Evolutionary conservation across 2,329 filamentous ascomycete genomes (phyloP).

Genomic region (Nemania sp.): DNA sequence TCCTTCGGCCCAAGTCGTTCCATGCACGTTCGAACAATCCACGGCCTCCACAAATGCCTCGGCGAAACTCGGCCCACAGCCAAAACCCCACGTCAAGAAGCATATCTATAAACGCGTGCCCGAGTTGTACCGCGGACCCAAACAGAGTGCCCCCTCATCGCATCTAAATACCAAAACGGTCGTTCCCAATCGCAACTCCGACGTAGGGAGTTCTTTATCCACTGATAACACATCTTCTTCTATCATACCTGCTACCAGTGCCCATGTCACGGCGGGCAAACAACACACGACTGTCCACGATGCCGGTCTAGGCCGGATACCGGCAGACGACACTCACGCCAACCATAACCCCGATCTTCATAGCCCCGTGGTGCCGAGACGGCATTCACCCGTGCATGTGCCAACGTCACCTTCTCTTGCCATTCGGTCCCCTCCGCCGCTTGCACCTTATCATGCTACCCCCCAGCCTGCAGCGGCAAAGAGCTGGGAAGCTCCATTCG

Average conservation of each 20-base stretch:
- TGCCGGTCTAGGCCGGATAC: conserved; percentile 4
- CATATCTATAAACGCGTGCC: conserved; percentile 23
- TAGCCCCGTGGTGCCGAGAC: conserved; percentile 1
- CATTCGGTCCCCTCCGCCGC: conserved; percentile 13
- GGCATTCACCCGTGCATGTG: conserved; percentile 25
- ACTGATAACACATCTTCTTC: conserved; percentile 31
- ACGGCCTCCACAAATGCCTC: conserved; percentile 9
- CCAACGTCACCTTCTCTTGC: conserved; percentile 17
- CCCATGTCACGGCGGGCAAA: conserved; percentile 1
- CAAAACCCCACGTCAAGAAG: conserved; percentile 5
- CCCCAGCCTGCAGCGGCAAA: conserved; percentile 6
- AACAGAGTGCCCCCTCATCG: conserved; percentile 5
- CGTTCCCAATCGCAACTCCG: not conserved
- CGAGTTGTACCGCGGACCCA: conserved; percentile 29
- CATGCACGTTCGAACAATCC: conserved; percentile 37
- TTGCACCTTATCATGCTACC: not conserved
- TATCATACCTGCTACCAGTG: conserved; percentile 37
- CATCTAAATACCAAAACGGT: conserved; percentile 8
- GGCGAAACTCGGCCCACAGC: conserved; percentile 4
- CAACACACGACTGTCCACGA: conserved; percentile 9
- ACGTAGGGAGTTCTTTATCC: conserved; percentile 29
- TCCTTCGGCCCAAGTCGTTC: conserved; percentile 41
- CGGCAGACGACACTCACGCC: not conserved
- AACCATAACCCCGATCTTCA: not conserved
- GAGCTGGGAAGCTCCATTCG: conserved; percentile 33